Evolutionary conservation across 768 basidiomycete genomes (phyloP).

Genomic region (Lactifluus hygrophoroides): DNA sequence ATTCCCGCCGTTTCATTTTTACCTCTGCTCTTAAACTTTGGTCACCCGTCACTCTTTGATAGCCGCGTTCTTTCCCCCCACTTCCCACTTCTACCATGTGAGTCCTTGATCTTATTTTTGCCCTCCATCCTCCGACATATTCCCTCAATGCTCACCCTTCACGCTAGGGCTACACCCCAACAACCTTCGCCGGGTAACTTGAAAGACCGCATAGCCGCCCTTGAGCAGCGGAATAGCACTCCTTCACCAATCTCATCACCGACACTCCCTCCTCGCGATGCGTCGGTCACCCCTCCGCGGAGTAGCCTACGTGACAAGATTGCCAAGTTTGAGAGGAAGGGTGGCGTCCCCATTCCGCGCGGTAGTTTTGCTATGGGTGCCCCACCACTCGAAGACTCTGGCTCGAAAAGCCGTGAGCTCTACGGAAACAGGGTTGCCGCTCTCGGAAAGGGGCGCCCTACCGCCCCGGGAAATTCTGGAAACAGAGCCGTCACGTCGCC

Average conservation of each 20-base stretch:
- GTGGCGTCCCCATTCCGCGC: constrained; percentile 66
- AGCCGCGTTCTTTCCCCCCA: not conserved
- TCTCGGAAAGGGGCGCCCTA: constrained; percentile 23
- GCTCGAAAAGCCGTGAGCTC: constrained; percentile 49
- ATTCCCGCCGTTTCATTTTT: not conserved
- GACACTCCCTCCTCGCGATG: constrained; percentile 24
- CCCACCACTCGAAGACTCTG: constrained; percentile 43
- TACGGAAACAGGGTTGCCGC: constrained; percentile 63
- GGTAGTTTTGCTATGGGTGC: constrained; percentile 65
- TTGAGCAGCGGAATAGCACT: constrained; percentile 48
- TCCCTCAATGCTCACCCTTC: not conserved
- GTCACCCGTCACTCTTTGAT: constrained; percentile 14
- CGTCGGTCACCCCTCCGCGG: constrained; percentile 17
- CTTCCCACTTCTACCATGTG: constrained; percentile 14
- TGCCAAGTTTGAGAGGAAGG: constrained; percentile 72
- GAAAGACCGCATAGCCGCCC: constrained; percentile 76
- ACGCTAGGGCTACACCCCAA: constrained; percentile 17
- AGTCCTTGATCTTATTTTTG: not conserved
- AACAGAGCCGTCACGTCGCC: constrained; percentile 16
- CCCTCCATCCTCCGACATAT: not conserved
- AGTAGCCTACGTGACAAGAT: constrained; percentile 56
- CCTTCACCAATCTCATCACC: constrained; percentile 28
- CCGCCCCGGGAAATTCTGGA: constrained; percentile 4
- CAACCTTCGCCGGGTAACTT: constrained; percentile 39
- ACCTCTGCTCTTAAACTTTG: not conserved